Conservation (phyloP, 2,329 filamentous ascomycete species). For the Cadophora luteo-olivacea region DNA sequence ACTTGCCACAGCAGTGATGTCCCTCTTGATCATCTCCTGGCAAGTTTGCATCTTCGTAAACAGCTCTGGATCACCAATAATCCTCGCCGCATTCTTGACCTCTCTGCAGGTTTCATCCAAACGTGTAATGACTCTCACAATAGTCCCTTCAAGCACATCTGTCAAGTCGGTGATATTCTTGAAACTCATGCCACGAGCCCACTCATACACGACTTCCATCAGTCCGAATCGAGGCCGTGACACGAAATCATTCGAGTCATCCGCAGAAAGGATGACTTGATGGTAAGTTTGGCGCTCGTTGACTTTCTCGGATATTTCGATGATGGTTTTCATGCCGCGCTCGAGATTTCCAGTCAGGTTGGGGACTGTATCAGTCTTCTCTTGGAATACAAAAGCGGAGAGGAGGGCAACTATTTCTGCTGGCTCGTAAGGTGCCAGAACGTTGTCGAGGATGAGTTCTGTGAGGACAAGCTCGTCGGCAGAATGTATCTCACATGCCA, state of each 20-base stretch:
- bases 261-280: constrained; percentile 88
- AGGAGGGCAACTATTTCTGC: constrained; percentile 95
- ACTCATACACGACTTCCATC: constrained; percentile 98
- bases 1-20: constrained; percentile 89
- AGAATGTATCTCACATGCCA: constrained; percentile 97
- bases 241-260: constrained; percentile 92
- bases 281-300: constrained; percentile 88
- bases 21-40: constrained; percentile 96
- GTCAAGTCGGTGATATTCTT: constrained; percentile 96
- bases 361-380: constrained; percentile 86
- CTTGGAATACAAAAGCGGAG: constrained; percentile 96
- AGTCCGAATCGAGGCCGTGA: constrained; percentile 88
- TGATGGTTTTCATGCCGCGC: constrained; percentile 82
- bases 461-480: constrained; percentile 96
- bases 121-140: constrained; percentile 91
- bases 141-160: constrained; percentile 95
- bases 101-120: constrained; percentile 96
- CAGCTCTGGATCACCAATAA: constrained; percentile 91
- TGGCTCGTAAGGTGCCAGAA: constrained; percentile 92
- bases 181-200: constrained; percentile 97
- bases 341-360: constrained; percentile 83
- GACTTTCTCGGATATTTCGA: constrained; percentile 90
- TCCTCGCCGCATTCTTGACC: constrained; percentile 94
- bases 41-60: constrained; percentile 97
- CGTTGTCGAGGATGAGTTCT: constrained; percentile 94